Evolutionary conservation across 805 yeast species (phyloP).

Genomic region (Yarrowia porcina): DNA sequence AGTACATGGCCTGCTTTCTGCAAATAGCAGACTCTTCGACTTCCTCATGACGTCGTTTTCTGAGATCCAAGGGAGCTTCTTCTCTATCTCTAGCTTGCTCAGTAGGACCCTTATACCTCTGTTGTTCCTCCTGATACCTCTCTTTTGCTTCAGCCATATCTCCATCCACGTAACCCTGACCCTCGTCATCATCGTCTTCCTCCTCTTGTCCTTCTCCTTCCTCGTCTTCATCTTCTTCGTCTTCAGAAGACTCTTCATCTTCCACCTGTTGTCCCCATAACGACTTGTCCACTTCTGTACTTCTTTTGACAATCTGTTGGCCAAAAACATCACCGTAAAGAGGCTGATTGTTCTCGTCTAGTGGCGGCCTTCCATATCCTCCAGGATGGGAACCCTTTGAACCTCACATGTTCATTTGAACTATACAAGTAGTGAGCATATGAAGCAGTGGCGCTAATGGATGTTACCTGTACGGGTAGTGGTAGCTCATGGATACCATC

Average conservation of each 20-base stretch:
- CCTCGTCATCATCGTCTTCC: slow-evolving; percentile 37
- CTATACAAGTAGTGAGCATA: too few species aligned
- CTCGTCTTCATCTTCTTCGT: slow-evolving; percentile 39
- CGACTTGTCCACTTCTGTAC: slow-evolving; percentile 27
- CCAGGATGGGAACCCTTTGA: slow-evolving; percentile 44
- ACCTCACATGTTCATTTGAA: too few species aligned
- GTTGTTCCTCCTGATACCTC: neutral
- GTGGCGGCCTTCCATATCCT: slow-evolving; percentile 42
- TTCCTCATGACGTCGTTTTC: slow-evolving; percentile 27
- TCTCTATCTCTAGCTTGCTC: neutral
- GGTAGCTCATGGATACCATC: too few species aligned
- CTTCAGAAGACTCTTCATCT: slow-evolving; percentile 41
- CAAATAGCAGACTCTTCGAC: neutral
- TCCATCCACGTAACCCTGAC: slow-evolving; percentile 41
- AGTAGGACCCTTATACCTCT: neutral
- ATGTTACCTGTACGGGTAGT: too few species aligned
- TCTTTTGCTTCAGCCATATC: slow-evolving; percentile 36
- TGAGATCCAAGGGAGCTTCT: slow-evolving; percentile 28
- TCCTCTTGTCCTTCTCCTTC: slow-evolving; percentile 32
- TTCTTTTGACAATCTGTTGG: slow-evolving; percentile 16
- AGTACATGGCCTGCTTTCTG: too few species aligned
- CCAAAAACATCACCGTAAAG: slow-evolving; percentile 40
- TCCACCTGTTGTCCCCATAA: slow-evolving; percentile 33
- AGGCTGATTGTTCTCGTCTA: slow-evolving; percentile 38
- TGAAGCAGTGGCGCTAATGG: too few species aligned